phyloP scores from a whole-genome alignment of 129 eudicot genomes.

The Tagetes patula region DNA sequence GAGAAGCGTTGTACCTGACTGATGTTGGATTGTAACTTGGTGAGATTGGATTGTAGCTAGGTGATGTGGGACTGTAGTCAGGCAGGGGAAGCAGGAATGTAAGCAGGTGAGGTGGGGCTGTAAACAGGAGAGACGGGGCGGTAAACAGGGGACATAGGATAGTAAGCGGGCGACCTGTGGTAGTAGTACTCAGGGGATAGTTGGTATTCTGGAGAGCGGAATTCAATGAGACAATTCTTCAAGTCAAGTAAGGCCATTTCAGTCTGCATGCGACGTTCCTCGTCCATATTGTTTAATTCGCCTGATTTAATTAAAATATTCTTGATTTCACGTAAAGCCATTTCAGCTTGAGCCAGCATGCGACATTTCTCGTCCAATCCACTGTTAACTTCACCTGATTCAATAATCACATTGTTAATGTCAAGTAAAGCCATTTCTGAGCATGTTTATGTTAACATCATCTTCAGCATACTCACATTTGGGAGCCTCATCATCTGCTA shows the following conservation, averaged over 20 bases:
- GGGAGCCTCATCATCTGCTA: conserved; percentile 92
- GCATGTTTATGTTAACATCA: conserved; percentile 90
- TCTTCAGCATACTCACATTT: conserved; percentile 97
- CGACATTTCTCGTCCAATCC: conserved; percentile 51
- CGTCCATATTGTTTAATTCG: conserved; percentile 40
- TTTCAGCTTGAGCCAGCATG: conserved; percentile 25
- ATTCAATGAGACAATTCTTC: no score
- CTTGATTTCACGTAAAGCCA: conserved; percentile 44
- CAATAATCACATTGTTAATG: conserved; percentile 91
- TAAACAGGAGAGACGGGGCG: conserved; percentile 85
- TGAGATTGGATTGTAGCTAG: conserved; percentile 83
- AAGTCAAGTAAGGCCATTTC: no score
- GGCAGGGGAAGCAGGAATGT: conserved; percentile 90
- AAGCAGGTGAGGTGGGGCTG: conserved; percentile 85
- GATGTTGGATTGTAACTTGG: conserved; percentile 81
- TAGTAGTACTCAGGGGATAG: conserved; percentile 76
- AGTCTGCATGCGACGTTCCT: no score
- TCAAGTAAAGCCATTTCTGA: conserved; percentile 95
- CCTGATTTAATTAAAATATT: no score
- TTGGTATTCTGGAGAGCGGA: conserved; percentile 64
- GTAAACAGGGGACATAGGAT: conserved; percentile 78
- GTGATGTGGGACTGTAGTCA: conserved; percentile 79
- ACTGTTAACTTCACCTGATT: conserved; percentile 58
- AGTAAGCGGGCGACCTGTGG: conserved; percentile 79
- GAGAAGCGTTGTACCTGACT: conserved; percentile 84